Evolutionary conservation across 345 rosid species (phyloP), one percentile per base, ranked within the genome.

Genomic region (Hibiscus mutabilis): DNA sequence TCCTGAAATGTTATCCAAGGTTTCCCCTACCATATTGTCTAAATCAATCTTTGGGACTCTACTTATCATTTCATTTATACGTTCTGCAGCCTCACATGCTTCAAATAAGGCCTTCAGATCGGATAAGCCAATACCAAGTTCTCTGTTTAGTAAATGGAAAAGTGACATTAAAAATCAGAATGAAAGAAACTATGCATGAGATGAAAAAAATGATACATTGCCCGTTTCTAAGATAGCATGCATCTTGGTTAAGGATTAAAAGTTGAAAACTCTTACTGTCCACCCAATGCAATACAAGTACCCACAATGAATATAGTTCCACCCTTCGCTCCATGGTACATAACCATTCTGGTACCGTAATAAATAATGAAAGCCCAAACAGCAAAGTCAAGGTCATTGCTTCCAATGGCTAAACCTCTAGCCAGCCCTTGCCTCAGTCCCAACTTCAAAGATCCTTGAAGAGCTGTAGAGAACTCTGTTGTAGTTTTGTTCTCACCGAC

Each of bases 41-140:
- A 88, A 73, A 70, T 93, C 98, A 33, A 91, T 91, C 76, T 77
- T 78, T 1, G 98, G 97, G 5, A 85, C 87, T 82, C 95, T 88
- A 40, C 74, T 83, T 46, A 90, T 85, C 75, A 90, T 82, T 75
- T 85, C 87, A 73, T 73, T 68, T 56, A 90, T 84, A 5, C 93
- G 77, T 46, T 86, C 89, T 12, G 87, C 93, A 0, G 90, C 91
- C 16, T 92, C 67, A 68, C 76, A 60, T 31, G 93, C 98, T 74
- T 93, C 98, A 0, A 86, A 78, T 21, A 91, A 76, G 79, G 84
- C 84, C 86, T 89, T 91, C 49, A 89, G 77, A 75, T 93, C 82
- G 5, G 96, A 86, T 35, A 93, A 79, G 73, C 91, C 83, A 24
- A 87, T 79, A 33, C 96, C 98, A 10, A 89, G 83, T 60, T 90